Conservation (phyloP, 768 basidiomycete genomes). For the Gymnopilus dilepis region DNA sequence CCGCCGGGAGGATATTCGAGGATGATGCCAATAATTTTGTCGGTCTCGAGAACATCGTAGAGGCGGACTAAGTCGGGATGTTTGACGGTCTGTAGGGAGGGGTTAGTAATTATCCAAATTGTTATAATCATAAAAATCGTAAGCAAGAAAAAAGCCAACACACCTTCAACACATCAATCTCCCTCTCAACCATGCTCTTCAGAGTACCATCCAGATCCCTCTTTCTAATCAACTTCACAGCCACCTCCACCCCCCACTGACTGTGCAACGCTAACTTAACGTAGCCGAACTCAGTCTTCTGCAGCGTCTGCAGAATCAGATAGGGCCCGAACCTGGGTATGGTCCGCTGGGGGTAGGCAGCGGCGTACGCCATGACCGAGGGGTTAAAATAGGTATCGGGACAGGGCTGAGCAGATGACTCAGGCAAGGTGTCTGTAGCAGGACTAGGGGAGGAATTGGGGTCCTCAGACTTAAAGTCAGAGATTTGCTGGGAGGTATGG, state of each 20-base stretch:
- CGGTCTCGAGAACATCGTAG: constrained; percentile 99
- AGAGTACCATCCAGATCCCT: constrained; percentile 89
- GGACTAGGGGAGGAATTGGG: too few relatives aligned
- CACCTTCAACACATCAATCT: constrained; percentile 96
- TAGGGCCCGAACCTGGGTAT: constrained; percentile 97
- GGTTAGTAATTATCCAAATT: constrained; percentile 6
- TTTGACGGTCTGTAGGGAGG: constrained; percentile 66
- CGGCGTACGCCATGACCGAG: constrained; percentile 81
- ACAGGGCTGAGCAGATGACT: too few relatives aligned
- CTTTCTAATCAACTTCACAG: constrained; percentile 94
- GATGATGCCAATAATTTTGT: constrained; percentile 99
- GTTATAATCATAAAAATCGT: too few relatives aligned
- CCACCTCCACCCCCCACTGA: constrained; percentile 97
- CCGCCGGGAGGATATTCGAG: constrained; percentile 98
- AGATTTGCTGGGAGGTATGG: too few relatives aligned
- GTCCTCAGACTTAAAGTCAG: too few relatives aligned
- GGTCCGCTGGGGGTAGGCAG: constrained; percentile 80
- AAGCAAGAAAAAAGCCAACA: background rate
- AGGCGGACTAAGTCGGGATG: constrained; percentile 98
- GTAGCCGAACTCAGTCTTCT: constrained; percentile 99
- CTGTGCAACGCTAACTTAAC: constrained; percentile 95
- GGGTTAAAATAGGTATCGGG: constrained; percentile 83
- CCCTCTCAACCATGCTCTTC: constrained; percentile 95
- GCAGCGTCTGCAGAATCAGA: constrained; percentile 91
- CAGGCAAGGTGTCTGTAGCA: too few relatives aligned